phyloP scores from a whole-genome alignment of 225 moss, liverwort and hornwort species.

The Thuidium tamariscinum region DNA sequence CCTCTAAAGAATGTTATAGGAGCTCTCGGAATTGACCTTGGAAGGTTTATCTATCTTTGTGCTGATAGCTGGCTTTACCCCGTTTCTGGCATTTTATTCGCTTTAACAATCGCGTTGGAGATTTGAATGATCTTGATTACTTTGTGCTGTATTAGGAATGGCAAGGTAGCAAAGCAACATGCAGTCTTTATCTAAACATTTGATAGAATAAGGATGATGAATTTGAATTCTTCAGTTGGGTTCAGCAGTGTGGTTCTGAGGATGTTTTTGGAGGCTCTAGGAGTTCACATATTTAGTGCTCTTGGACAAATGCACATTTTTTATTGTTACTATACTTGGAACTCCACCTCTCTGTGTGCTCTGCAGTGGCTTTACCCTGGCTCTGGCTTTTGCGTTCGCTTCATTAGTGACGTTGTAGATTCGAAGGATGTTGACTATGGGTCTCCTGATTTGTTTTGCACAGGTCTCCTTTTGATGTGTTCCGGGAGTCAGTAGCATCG shows the following conservation, averaged over 20 bases:
- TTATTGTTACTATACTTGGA: neutral
- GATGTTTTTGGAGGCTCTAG: neutral
- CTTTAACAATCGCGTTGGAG: neutral
- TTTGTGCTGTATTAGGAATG: neutral
- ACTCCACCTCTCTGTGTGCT: neutral
- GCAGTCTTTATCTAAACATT: neutral
- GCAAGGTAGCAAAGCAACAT: neutral
- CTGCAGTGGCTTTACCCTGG: neutral
- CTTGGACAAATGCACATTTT: neutral
- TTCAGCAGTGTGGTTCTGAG: neutral
- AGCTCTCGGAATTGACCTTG: neutral
- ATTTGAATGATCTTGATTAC: neutral
- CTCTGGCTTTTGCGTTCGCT: neutral
- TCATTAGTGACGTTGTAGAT: neutral
- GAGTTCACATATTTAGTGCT: neutral
- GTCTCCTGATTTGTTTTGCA: neutral
- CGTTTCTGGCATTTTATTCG: neutral
- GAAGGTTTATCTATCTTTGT: neutral
- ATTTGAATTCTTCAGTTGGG: neutral
- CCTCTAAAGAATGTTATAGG: neutral
- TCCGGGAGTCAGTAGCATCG: constrained; percentile 71
- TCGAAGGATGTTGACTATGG: neutral
- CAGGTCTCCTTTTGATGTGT: constrained; percentile 80
- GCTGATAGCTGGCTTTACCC: neutral
- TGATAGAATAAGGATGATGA: neutral